Conservation (phyloP, 2,329 filamentous ascomycete genomes). For the Anthostomella pinea region DNA sequence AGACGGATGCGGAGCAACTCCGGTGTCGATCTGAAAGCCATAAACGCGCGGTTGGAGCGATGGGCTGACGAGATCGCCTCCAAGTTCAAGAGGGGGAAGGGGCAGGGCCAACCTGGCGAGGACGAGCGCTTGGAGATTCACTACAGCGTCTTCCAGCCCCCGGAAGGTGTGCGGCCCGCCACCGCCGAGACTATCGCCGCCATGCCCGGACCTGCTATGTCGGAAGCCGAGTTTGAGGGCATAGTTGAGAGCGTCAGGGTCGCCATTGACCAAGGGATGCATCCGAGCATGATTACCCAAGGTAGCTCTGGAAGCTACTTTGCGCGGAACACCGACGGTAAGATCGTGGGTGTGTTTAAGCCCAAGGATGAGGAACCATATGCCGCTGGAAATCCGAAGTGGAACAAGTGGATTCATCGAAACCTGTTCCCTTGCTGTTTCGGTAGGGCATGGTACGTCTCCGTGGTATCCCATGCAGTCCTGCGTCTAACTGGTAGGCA, state of each 20-base stretch:
- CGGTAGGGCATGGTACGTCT: conserved; percentile 73
- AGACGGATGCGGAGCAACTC: conserved; percentile 64
- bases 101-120: conserved; percentile 68
- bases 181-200: conserved; percentile 71
- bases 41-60: conserved; percentile 89
- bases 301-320: conserved; percentile 98
- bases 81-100: conserved; percentile 85
- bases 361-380: conserved; percentile 99
- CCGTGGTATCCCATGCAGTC: neutral
- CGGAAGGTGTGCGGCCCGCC: conserved; percentile 79
- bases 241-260: conserved; percentile 85
- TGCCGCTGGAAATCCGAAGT: conserved; percentile 94
- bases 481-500: conserved; percentile 29
- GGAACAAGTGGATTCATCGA: conserved; percentile 99
- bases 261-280: conserved; percentile 86
- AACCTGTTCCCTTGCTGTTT: conserved; percentile 98
- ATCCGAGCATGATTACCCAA: conserved; percentile 94
- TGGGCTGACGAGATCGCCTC: conserved; percentile 98
- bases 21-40: conserved; percentile 95
- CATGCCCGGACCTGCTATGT: conserved; percentile 62
- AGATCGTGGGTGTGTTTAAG: conserved; percentile 97
- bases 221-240: conserved; percentile 77
- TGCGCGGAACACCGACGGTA: conserved; percentile 84
- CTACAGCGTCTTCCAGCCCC: conserved; percentile 93
- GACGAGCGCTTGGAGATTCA: conserved; percentile 93